Percentiles rank a stretch among this genome's conserved stretches.
Evolutionary conservation across 139 green algal genomes (phyloP).

Genomic region (Tetradesmus lagerheimii): DNA sequence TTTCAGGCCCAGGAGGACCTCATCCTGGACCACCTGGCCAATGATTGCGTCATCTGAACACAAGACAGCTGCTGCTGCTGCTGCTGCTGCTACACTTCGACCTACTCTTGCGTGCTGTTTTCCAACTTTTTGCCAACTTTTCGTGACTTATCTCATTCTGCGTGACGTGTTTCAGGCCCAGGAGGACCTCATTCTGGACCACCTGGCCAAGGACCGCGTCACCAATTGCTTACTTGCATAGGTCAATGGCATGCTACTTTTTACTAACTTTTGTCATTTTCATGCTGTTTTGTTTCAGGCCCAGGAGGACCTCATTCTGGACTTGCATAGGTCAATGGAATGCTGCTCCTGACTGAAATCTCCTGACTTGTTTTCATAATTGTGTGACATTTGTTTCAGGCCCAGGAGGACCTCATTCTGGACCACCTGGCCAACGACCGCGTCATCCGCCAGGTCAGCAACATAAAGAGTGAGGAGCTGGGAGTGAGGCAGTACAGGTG

Average conservation of each 20-base stretch:
- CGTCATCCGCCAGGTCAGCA: slow-evolving; percentile 76
- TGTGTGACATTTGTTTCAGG: background rate
- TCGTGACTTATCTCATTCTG: too few species aligned
- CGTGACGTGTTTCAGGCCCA: background rate
- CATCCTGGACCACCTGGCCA: too few species aligned
- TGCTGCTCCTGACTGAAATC: too few species aligned
- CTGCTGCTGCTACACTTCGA: too few species aligned
- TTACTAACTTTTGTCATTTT: too few species aligned
- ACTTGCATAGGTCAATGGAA: too few species aligned
- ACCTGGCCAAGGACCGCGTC: slow-evolving; percentile 56
- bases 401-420: slow-evolving; percentile 33
- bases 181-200: slow-evolving; percentile 28
- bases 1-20: background rate
- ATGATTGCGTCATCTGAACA: too few species aligned
- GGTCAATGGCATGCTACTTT: too few species aligned
- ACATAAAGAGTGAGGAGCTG: slow-evolving; percentile 92
- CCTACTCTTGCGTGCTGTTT: too few species aligned
- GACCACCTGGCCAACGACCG: slow-evolving; percentile 51
- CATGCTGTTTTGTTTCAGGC: background rate
- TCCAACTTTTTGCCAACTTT: too few species aligned
- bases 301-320: background rate
- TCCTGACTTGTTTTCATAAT: background rate
- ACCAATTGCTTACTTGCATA: too few species aligned
- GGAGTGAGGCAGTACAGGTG: slow-evolving; percentile 60
- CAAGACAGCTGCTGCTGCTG: too few species aligned